Evolutionary conservation across 805 yeast genomes (phyloP).

Genomic region (Schizosaccharomyces octosporus): DNA sequence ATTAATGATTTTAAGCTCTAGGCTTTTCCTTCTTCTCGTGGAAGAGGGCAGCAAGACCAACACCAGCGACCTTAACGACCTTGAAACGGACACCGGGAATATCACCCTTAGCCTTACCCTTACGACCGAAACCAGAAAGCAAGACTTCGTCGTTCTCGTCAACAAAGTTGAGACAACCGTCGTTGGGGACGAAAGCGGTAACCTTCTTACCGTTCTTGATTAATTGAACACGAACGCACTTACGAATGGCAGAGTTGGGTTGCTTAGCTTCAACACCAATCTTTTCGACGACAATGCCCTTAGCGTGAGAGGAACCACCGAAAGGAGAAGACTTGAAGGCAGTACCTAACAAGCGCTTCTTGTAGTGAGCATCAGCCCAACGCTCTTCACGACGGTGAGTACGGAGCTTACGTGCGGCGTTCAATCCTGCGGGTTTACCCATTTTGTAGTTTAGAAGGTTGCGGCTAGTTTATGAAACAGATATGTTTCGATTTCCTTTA

Average conservation of each 20-base stretch:
- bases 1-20: slow-evolving; percentile 2
- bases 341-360: slow-evolving; percentile 97
- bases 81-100: slow-evolving; percentile 99
- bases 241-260: slow-evolving; percentile 99
- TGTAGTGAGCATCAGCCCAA: slow-evolving; percentile 98
- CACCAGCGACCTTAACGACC: slow-evolving; percentile 99
- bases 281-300: slow-evolving; percentile 98
- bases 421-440: slow-evolving; percentile 58
- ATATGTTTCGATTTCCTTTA: not conserved
- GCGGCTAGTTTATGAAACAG: not conserved
- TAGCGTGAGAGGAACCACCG: slow-evolving; percentile 99
- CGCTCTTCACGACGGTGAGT: slow-evolving; percentile 99
- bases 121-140: slow-evolving; percentile 99
- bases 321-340: slow-evolving; percentile 99
- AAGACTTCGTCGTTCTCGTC: slow-evolving; percentile 99
- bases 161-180: slow-evolving; percentile 99
- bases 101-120: slow-evolving; percentile 99
- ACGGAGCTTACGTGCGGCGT: slow-evolving; percentile 99
- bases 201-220: slow-evolving; percentile 98
- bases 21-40: slow-evolving; percentile 96
- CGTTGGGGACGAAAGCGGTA: slow-evolving; percentile 99
- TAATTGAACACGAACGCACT: slow-evolving; percentile 97
- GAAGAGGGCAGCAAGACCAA: slow-evolving; percentile 97
- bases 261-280: slow-evolving; percentile 99
- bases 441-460: not conserved